Evolutionary conservation across 345 rosid genomes (phyloP), one percentile per base, ranked within the genome.

Genomic region (Arabis alpina): DNA sequence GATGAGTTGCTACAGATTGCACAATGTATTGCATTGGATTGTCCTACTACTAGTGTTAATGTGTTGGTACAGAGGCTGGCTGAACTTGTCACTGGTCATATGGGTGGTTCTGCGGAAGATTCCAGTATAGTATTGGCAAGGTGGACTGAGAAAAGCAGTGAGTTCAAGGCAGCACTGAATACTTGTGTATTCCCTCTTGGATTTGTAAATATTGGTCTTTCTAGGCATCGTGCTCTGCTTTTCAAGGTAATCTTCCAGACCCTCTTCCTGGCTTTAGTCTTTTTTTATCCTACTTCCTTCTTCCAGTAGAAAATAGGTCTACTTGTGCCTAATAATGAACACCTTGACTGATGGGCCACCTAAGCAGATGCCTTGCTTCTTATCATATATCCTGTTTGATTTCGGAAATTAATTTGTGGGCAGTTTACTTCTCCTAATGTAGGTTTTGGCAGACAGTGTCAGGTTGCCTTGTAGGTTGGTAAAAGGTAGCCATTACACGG

Each of bases 401-500:
- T 54, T 14, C 24, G 34, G 30, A 43, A 43, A 52, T 37, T 76
- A 62, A 76, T 51, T 5, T 0, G n/a, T 52, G 53, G 63, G 25
- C 44, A 43, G 68, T 75, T 66, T 82, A 61, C 69, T 53, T 77
- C 53, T 68, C 64, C 77, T 55, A 34, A 52, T 84, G 68, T 76
- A 95, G 99, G 98, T 92, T 61, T 75, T 95, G 86, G 96, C 98
- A 65, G 99, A 92, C 80, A 81, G 73, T 80, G 79, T 87, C 45
- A 81, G 66, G 47, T 82, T 95, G 69, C 88, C 97, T 53, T 95
- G 99, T 83, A 85, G 97, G 77, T 82, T 95, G 83, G 96, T 95
- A 61, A 95, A 92, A 78, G 99, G 99, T 58, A 90, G 98, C 80
- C 96, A 90, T 79, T 95, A 92, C 86, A 95, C 99, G 56, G 99